These are phyloP conservation scores for Lactifluus echinatus DNA, from an alignment of 768 basidiomycete genomes.

Conservation along the genomic window DNA sequence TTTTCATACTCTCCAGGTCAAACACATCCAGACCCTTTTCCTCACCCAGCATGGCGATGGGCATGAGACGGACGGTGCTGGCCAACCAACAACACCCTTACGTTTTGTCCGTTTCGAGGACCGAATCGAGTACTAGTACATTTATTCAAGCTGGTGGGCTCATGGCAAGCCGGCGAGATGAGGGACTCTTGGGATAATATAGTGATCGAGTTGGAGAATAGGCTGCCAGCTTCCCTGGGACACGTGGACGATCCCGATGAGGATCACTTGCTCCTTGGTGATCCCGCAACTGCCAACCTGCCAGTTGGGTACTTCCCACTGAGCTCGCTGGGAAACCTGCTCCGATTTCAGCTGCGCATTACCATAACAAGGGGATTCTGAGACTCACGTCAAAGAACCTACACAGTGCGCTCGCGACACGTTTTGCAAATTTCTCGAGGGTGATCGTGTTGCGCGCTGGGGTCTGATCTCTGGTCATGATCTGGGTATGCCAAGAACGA, in stretches of 20 bases:
- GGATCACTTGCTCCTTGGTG: neutral
- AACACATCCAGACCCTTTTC: no score
- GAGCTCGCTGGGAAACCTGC: neutral
- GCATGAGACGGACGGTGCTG: no score
- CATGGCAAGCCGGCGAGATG: neutral
- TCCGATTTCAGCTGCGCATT: no score
- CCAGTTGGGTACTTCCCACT: neutral
- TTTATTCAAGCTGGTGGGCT: no score
- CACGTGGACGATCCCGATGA: conserved; percentile 7
- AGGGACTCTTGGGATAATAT: neutral
- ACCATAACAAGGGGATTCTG: neutral
- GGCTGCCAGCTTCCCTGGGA: conserved; percentile 16
- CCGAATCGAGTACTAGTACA: no score
- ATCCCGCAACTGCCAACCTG: neutral
- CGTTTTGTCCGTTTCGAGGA: no score
- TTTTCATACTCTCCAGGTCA: no score
- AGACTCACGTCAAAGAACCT: conserved; percentile 2
- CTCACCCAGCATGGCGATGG: no score
- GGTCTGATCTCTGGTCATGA: conserved; percentile 8
- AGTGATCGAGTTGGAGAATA: conserved; percentile 10
- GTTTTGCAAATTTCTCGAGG: conserved; percentile 1
- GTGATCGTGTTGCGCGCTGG: neutral
- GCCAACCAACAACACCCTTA: no score
- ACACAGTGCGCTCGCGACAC: neutral
- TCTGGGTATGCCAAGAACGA: neutral